These are phyloP conservation scores for Tritrichomonas musculus DNA, from an alignment of 208 protist species.

Conservation along the genomic window DNA sequence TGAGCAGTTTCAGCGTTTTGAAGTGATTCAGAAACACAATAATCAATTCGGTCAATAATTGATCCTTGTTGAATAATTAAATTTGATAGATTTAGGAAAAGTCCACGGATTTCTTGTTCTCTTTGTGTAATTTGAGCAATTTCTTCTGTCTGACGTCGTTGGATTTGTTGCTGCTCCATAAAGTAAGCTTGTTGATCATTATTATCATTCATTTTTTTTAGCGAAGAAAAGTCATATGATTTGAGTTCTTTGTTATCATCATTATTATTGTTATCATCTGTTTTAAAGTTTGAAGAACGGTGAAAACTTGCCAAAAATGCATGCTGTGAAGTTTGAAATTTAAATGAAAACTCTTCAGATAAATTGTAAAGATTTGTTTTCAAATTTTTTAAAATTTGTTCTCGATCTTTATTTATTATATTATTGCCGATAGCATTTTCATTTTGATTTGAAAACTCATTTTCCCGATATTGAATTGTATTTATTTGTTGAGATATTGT, in stretches of 20 bases:
- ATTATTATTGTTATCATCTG: too few species aligned
- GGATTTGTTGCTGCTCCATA: too few species aligned
- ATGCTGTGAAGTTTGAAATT: not conserved
- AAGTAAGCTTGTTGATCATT: too few species aligned
- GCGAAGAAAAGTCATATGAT: too few species aligned
- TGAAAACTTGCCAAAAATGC: not conserved
- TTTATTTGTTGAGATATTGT: not conserved
- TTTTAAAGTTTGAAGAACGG: too few species aligned
- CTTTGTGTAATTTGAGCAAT: not conserved
- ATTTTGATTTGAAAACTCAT: too few species aligned
- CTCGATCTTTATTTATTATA: not conserved
- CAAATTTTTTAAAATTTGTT: not conserved
- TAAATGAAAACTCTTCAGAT: not conserved
- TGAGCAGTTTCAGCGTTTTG: not conserved
- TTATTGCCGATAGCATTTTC: too few species aligned
- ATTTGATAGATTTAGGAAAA: not conserved
- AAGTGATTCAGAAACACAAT: not conserved
- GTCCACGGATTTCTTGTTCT: not conserved
- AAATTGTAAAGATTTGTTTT: not conserved
- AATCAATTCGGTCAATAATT: slow-evolving; percentile 30
- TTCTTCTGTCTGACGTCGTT: not conserved
- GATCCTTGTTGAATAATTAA: slow-evolving; percentile 14
- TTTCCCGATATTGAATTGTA: too few species aligned
- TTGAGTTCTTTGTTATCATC: too few species aligned
- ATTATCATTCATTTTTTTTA: too few species aligned